Evolutionary conservation across 2,329 filamentous ascomycete genomes (phyloP).

Genomic region (Sporothrix dimorphospora): DNA sequence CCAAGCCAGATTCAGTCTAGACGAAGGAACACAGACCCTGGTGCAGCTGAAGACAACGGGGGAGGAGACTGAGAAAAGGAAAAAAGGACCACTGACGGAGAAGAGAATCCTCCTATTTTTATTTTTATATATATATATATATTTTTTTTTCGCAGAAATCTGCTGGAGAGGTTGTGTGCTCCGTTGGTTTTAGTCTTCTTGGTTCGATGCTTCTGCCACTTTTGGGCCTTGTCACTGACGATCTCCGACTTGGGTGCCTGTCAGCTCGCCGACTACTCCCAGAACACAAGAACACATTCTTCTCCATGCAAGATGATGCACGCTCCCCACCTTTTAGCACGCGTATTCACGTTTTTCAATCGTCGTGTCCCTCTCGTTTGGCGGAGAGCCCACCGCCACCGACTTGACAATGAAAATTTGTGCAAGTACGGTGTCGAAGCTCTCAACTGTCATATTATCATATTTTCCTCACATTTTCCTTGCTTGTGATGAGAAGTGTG

Average conservation of each 20-base stretch:
- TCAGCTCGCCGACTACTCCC: conserved; percentile 15
- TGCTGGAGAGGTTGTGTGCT: not conserved
- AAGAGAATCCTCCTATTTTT: not conserved
- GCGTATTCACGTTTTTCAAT: not conserved
- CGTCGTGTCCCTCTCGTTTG: not conserved
- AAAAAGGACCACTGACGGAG: not conserved
- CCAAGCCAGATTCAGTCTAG: conserved; percentile 15
- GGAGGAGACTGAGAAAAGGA: not conserved
- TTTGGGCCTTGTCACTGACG: conserved; percentile 4
- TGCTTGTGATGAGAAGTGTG: too few relatives aligned
- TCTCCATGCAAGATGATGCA: conserved; percentile 22
- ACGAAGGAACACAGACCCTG: conserved; percentile 7
- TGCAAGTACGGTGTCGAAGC: not conserved
- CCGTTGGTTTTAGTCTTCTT: not conserved
- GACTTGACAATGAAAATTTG: not conserved
- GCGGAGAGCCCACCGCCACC: not conserved
- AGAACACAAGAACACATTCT: not conserved
- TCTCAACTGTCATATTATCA: not conserved
- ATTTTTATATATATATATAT: too few relatives aligned
- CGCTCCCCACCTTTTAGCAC: conserved; percentile 7
- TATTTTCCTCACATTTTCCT: not conserved
- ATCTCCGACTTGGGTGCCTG: conserved; percentile 1
- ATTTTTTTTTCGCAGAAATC: conserved; percentile 7
- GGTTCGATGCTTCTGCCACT: not conserved
- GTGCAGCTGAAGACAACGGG: conserved; percentile 20